These are phyloP conservation scores for Talaromyces albobiverticillius DNA, from an alignment of 2,329 filamentous ascomycete species.

Conservation along the genomic window DNA sequence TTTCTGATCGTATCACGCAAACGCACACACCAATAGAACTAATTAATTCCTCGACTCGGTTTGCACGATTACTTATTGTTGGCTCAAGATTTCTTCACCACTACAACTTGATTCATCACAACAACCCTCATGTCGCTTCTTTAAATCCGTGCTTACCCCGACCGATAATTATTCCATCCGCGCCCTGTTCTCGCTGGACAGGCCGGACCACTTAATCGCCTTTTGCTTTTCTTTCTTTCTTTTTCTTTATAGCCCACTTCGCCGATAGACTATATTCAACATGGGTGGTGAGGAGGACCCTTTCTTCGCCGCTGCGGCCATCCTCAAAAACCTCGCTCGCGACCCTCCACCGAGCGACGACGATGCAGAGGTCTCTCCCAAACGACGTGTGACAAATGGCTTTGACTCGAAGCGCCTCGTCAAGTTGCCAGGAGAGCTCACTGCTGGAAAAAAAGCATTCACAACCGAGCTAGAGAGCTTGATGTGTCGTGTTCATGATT, in stretches of 20 bases:
- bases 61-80: neutral
- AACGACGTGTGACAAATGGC: slow-evolving; percentile 46
- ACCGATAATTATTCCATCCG: neutral
- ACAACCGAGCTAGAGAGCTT: slow-evolving; percentile 82
- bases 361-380: slow-evolving; percentile 33
- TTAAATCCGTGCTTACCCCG: neutral
- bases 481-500: slow-evolving; percentile 70
- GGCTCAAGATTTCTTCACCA: neutral
- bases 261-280: slow-evolving; percentile 21
- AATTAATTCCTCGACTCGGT: neutral
- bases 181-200: neutral
- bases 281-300: slow-evolving; percentile 49
- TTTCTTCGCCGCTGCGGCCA: slow-evolving; percentile 41
- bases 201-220: neutral
- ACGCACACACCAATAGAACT: neutral
- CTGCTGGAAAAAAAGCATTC: slow-evolving; percentile 70
- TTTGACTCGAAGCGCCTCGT: slow-evolving; percentile 57
- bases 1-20: neutral
- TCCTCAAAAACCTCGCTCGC: slow-evolving; percentile 46
- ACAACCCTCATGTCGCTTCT: slow-evolving; percentile 4
- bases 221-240: neutral
- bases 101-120: neutral
- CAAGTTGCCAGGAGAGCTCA: slow-evolving; percentile 73
- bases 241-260: neutral
- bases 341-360: slow-evolving; percentile 28